These are phyloP conservation scores for Desmodesmus armatus DNA, from an alignment of 139 green algal genomes.

Conservation along the genomic window DNA sequence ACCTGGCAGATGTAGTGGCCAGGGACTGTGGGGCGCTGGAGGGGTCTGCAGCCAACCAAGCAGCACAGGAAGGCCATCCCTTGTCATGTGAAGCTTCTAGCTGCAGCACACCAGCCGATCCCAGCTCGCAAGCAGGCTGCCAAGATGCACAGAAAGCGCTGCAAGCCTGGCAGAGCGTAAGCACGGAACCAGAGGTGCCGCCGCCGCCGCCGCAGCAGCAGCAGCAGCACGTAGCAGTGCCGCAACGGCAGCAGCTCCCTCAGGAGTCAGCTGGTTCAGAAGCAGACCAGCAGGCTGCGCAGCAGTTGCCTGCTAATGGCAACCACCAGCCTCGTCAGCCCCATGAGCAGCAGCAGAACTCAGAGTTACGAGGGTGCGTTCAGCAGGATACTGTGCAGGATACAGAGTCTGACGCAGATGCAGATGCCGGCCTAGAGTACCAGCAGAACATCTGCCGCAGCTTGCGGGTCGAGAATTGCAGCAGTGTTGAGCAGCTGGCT, in stretches of 20 bases:
- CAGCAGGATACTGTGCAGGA: background rate
- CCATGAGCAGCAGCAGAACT: background rate
- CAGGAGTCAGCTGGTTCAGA: background rate
- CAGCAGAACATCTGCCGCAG: constrained; percentile 4
- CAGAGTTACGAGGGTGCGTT: too few relatives aligned
- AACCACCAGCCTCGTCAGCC: background rate
- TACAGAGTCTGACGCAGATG: background rate
- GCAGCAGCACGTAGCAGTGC: too few relatives aligned
- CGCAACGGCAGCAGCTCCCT: constrained; percentile 11
- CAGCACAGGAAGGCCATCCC: too few relatives aligned
- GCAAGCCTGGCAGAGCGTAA: background rate
- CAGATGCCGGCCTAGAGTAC: background rate
- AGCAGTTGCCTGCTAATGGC: background rate
- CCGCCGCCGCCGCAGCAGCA: too few relatives aligned
- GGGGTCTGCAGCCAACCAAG: too few relatives aligned
- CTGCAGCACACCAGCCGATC: too few relatives aligned
- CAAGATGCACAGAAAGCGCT: too few relatives aligned
- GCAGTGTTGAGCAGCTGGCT: background rate
- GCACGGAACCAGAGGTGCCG: background rate
- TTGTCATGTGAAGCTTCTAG: too few relatives aligned
- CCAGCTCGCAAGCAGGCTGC: too few relatives aligned
- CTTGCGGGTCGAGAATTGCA: background rate
- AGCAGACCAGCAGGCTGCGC: background rate
- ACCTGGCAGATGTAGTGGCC: too few relatives aligned
- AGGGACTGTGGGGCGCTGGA: too few relatives aligned